phyloP scores from a whole-genome alignment of 2,329 filamentous ascomycete genomes.

The Fusarium fracticaudum region DNA sequence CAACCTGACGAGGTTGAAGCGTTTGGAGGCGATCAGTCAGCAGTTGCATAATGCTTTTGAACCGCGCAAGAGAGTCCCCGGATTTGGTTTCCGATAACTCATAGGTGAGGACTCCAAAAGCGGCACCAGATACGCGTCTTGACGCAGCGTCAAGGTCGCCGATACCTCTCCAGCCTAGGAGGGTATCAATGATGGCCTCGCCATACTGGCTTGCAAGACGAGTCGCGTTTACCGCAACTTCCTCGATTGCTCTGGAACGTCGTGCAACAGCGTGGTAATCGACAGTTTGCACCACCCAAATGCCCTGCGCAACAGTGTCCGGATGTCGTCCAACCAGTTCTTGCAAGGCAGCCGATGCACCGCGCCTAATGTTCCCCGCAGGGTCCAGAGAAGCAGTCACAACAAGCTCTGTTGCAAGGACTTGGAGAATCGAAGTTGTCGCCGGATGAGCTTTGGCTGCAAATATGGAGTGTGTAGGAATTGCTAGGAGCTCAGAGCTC shows the following conservation, averaged over 20 bases:
- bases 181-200: slow-evolving; percentile 72
- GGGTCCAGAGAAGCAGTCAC: slow-evolving; percentile 86
- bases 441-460: slow-evolving; percentile 51
- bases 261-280: slow-evolving; percentile 94
- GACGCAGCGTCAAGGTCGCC: slow-evolving; percentile 79
- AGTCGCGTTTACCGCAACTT: slow-evolving; percentile 77
- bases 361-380: slow-evolving; percentile 90
- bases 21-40: slow-evolving; percentile 56
- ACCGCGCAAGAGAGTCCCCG: slow-evolving; percentile 36
- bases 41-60: slow-evolving; percentile 51
- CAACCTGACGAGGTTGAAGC: slow-evolving; percentile 66
- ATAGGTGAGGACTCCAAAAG: slow-evolving; percentile 70
- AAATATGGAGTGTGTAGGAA: slow-evolving; percentile 61
- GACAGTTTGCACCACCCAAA: slow-evolving; percentile 85
- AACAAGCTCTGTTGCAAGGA: slow-evolving; percentile 83
- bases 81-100: slow-evolving; percentile 47
- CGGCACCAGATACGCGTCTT: slow-evolving; percentile 74
- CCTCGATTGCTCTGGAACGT: slow-evolving; percentile 81
- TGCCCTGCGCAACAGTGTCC: slow-evolving; percentile 82
- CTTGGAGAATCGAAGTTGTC: slow-evolving; percentile 70
- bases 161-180: slow-evolving; percentile 90
- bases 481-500: slow-evolving; percentile 76
- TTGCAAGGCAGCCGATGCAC: slow-evolving; percentile 91
- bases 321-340: slow-evolving; percentile 94
- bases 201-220: slow-evolving; percentile 76